phyloP scores from a whole-genome alignment of 2,329 filamentous ascomycete species.

The Clonostachys solani region DNA sequence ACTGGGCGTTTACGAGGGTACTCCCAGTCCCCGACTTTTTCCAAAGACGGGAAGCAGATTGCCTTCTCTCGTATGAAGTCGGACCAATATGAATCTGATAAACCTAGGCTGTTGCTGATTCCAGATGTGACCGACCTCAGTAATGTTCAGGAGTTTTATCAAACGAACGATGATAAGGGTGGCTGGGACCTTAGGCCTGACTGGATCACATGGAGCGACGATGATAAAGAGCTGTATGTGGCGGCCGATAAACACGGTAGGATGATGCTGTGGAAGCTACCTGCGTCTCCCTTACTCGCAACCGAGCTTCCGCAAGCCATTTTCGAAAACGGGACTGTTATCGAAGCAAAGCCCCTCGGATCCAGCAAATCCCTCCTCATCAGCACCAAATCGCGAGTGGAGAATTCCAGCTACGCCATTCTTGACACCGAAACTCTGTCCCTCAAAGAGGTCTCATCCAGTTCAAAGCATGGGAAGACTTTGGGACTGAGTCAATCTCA shows the following conservation, averaged over 20 bases:
- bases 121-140: constrained; percentile 54
- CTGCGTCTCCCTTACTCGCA: constrained; percentile 46
- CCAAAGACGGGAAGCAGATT: constrained; percentile 63
- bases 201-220: constrained; percentile 49
- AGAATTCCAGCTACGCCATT: constrained; percentile 67
- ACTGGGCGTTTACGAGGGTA: constrained; percentile 61
- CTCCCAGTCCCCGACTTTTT: constrained; percentile 65
- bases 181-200: constrained; percentile 58
- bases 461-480: constrained; percentile 58
- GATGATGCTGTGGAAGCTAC: constrained; percentile 57
- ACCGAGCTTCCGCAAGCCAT: constrained; percentile 43
- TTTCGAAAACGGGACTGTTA: constrained; percentile 48
- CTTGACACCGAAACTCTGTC: constrained; percentile 39
- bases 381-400: constrained; percentile 63
- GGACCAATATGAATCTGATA: constrained; percentile 75
- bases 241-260: constrained; percentile 67
- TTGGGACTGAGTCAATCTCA: constrained; percentile 63
- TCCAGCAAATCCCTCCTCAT: constrained; percentile 52
- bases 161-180: constrained; percentile 58
- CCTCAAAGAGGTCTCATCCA: constrained; percentile 52
- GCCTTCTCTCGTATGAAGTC: constrained; percentile 78
- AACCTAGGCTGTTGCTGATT: constrained; percentile 59
- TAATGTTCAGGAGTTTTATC: constrained; percentile 58
- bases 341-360: constrained; percentile 46
- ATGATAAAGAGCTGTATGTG: constrained; percentile 64